phyloP scores from a whole-genome alignment of 257 asterid species.

The Prunella vulgaris region DNA sequence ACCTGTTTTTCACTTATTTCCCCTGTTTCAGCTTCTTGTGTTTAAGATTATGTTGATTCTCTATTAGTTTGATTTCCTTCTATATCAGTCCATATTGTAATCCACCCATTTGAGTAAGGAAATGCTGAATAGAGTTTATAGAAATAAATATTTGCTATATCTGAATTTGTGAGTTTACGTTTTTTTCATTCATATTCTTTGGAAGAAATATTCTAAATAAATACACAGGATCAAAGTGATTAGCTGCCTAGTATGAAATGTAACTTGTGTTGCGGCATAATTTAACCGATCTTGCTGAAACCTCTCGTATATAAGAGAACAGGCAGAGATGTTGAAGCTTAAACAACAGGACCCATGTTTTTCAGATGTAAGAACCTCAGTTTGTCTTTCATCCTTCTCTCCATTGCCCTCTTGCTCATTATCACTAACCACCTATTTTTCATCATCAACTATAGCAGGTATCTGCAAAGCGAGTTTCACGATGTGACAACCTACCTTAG shows the following conservation, averaged over 20 bases:
- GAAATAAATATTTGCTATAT: neutral
- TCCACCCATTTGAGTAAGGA: neutral
- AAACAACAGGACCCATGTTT: constrained; percentile 36
- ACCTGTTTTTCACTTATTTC: neutral
- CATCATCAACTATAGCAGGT: constrained; percentile 34
- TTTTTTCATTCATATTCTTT: neutral
- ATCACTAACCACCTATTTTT: constrained; percentile 36
- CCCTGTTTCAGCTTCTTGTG: neutral
- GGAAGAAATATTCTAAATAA: neutral
- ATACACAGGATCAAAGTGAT: constrained; percentile 20
- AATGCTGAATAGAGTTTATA: neutral
- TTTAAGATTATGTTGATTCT: neutral
- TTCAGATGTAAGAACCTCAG: constrained; percentile 33
- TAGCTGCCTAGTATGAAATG: constrained; percentile 18
- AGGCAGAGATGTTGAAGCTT: constrained; percentile 1
- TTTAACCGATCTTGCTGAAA: neutral
- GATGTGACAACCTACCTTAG: constrained; percentile 12
- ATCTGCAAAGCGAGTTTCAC: constrained; percentile 22
- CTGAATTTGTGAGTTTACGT: neutral
- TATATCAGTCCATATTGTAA: neutral
- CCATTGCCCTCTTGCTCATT: constrained; percentile 33
- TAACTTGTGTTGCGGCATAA: constrained; percentile 9
- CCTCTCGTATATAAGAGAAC: constrained; percentile 8
- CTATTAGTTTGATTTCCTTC: neutral
- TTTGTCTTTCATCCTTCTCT: constrained; percentile 34